phyloP scores from a whole-genome alignment of 2,329 filamentous ascomycete species.

The Colletotrichum chrysophilum region DNA sequence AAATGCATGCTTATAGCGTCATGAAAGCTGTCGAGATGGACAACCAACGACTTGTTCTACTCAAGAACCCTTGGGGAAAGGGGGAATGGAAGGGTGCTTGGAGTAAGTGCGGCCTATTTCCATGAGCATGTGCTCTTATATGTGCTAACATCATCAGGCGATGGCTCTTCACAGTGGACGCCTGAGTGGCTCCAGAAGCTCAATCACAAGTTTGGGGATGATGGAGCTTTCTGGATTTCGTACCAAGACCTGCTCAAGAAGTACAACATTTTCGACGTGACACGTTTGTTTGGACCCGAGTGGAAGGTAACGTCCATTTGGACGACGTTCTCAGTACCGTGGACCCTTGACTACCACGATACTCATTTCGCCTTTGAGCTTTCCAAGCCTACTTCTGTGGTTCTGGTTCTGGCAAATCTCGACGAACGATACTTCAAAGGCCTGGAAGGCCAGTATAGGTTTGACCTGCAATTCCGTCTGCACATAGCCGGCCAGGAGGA shows the following conservation, averaged over 20 bases:
- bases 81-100: conserved; percentile 83
- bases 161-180: conserved; percentile 78
- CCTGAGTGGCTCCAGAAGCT: conserved; percentile 73
- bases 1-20: conserved; percentile 66
- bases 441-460: conserved; percentile 61
- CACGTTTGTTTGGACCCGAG: conserved; percentile 53
- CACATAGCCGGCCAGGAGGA: conserved; percentile 55
- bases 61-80: conserved; percentile 82
- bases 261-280: conserved; percentile 49
- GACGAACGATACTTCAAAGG: conserved; percentile 64
- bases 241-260: conserved; percentile 49
- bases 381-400: conserved; percentile 52
- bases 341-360: conserved; percentile 61
- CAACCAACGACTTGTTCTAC: conserved; percentile 66
- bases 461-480: conserved; percentile 58
- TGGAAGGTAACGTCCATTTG: conserved; percentile 55
- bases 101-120: conserved; percentile 46
- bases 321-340: conserved; percentile 59
- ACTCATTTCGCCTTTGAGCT: conserved; percentile 58
- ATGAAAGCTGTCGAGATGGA: conserved; percentile 64
- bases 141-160: conserved; percentile 43
- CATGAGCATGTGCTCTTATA: not conserved
- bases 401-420: conserved; percentile 62
- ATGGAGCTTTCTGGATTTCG: conserved; percentile 60
- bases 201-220: conserved; percentile 70